Evolutionary conservation across 805 yeast species (phyloP), one percentile per base, ranked within the genome.

Genomic region (Saturnispora ahearnii): DNA sequence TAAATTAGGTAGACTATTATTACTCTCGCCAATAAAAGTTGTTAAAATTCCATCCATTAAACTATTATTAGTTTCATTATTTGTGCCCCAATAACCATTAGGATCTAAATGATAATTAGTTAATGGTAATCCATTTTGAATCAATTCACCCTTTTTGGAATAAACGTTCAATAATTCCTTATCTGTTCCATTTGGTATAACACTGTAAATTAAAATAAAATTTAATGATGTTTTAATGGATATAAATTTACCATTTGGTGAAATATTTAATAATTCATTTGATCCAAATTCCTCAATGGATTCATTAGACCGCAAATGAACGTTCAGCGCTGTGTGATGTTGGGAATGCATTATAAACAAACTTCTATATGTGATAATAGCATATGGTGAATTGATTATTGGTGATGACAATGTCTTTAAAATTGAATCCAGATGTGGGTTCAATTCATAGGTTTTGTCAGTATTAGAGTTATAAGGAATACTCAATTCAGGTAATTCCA

Each of bases 241-340:
- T 50, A 75, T 59, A 34, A 62, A 62, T 41, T 66, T 63, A 12
- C 74, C 67, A 46, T 56, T 57, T 18, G 64, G 64, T 1, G 75
- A 65, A 33, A 73, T 61, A 38, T 59, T 58, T 8, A 78, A 58
- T 24, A 63, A 57, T 26, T 57, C 43, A 59, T 80, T 79, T 8
- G 56, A 50, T 1, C 86, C 86, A 62, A 73, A 74, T 21, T 63
- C 63, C 26, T 67, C 63, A 13, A 79, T 51, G 3, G 81, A 74
- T 21, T 67, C 65, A 22, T 58, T 57, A 0, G 74, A 63, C 49
- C 85, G 61, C 6, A 67, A 62, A 55, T 77, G 79, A 2, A 70
- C 69, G 9, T 76, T 72, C 4, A 79, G 62, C 1, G 81, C 79
- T 12, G 74, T 63, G 44, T 72, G 63, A 3, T 78, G 74, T 52